Base-by-base conservation (phyloP, 2,329 filamentous ascomycete genomes). In the Sphaerulina populicola region DNA sequence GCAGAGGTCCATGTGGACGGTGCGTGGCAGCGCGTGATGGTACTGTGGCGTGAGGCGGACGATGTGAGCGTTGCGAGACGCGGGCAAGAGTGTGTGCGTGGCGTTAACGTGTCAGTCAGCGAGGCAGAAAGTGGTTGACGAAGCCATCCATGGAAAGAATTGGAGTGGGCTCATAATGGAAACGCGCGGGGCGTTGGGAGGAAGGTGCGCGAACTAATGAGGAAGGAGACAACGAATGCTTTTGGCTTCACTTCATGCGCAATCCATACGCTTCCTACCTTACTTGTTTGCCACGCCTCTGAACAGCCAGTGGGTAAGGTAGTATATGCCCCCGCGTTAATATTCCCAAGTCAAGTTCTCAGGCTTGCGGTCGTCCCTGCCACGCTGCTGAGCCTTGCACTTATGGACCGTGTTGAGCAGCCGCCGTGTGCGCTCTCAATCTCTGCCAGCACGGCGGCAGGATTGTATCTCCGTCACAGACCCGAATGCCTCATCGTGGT, bases 1-100 rank as follows among this genome's bases (percentile, higher is more conserved):
- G 47, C 61, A 63, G 27, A 63, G 55, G 47, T 62, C 57, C n/a
- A 51, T 51, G 60, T 62, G 61, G 42, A 6, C 51, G 41, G 18
- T 37, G 50, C 31, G 23, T 27, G 41, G 11, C 6, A 27, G 21
- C 9, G 10, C 30, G 41, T 44, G 41, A 10, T 30, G 41, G n/a
- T 18, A 10, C n/a, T 18, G 30, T 12, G 11, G 7, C 12, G 43
- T 36, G 29, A 47, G 14, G 12, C 14, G 10, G 42, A 3, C 11
- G 15, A 11, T 43, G 21, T 33, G 27, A 7, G 6, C 12, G 12
- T 35, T 35, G 31, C 31, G 12, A 35, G 12, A 35, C 10, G 7
- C 31, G 6, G 27, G 6, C 5, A 27, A 27, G 23, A 27, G 23
- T 27, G 23, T 7, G 23, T 36, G 27, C 21, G 23, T 36, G 30